Evolutionary conservation across 2,329 filamentous ascomycete species (phyloP), one percentile per base, ranked within the genome.

Genomic region (Fusarium tjaetaba): DNA sequence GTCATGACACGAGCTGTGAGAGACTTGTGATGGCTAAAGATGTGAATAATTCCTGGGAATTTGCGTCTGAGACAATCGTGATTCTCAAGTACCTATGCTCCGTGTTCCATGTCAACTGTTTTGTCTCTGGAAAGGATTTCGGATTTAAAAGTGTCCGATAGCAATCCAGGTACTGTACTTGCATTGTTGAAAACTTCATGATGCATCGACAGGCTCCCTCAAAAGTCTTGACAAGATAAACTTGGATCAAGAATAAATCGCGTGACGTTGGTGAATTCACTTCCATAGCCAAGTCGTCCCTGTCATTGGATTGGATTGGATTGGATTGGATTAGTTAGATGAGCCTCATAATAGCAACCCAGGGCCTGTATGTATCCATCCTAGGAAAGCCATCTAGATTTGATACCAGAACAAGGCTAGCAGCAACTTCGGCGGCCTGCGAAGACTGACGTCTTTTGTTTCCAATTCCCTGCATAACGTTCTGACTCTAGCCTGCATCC

Each of bases 401-500:
- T 65, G 62, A 69, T 51, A 66, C 75, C 61, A 8, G 53, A 75
- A 67, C 13, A 24, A 42, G 72, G 36, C 43, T 71, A 52, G 72
- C 52, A 51, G 68, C 52, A 51, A 36, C 26, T 49, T 58, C 42
- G 63, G 69, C 66, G 42, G 48, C 41, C 65, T 75, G 61, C 69
- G 68, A 60, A 46, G 26, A 67, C 55, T 71, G 55, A 51, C 59
- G 55, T 61, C 49, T 57, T 57, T 68, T 28, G 39, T 51, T 56
- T 24, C 38, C 46, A 49, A 62, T 61, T 32, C 63, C 62, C 41
- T 72, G 53, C 26, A 64, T n/a, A 48, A 24, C 55, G 39, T 49
- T 61, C 45, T 57, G 39, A 61, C 58, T 64, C 73, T 71, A 76
- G 67, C 34, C 72, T 61, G 43, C 51, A 75, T 76, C 43, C n/a